Evolutionary conservation across 768 basidiomycete species (phyloP), one percentile per base, ranked within the genome.

Genomic region (Basidioascus undulatus): DNA sequence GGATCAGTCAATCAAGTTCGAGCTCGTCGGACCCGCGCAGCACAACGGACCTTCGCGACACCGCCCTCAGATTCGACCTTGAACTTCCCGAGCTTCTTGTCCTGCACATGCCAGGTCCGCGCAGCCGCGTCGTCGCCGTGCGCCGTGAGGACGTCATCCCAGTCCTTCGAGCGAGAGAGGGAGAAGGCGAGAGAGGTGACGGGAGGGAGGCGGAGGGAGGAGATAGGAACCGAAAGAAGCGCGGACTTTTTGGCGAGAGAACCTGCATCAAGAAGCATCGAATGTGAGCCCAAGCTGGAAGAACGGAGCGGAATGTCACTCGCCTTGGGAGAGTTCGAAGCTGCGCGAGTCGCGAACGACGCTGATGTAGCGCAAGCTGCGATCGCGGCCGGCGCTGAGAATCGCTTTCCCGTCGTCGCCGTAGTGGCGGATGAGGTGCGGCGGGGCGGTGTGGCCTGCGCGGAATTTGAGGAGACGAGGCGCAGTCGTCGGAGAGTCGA

Each of bases 361-460:
- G 34, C 78, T 83, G 3, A 81, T 87, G 54, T 73, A 83, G 28
- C 92, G 67, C 39, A 98, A 59, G 48, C 79, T 78, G 26, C 86
- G 73, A 57, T 98, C 92, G 43, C 76, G 62, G 10, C 56, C 57
- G 3, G 83, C 86, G 4, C 81, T 86, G 35, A 98, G 58, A 7
- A 98, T 61, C 46, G 83, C 76, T 59, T 98, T 98, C 3, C 92
- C 92, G 52, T 98, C 89, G n/a, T 79, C 74, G 11, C 87, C 89
- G 56, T 92, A 94, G 57, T 83, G 94, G 41, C 87, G 68, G 37
- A 98, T 82, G 16, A 86, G 65, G 53, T 86, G 76, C 0, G 86
- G 86, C 15, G 92, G 84, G 1, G 72, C 67, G 47, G 78, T 78
- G 52, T 98, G 92, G 27, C 92, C 92, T 0, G 82, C 76, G 35